Conservation (phyloP, 2,329 filamentous ascomycete species). For the Fusarium continuum region DNA sequence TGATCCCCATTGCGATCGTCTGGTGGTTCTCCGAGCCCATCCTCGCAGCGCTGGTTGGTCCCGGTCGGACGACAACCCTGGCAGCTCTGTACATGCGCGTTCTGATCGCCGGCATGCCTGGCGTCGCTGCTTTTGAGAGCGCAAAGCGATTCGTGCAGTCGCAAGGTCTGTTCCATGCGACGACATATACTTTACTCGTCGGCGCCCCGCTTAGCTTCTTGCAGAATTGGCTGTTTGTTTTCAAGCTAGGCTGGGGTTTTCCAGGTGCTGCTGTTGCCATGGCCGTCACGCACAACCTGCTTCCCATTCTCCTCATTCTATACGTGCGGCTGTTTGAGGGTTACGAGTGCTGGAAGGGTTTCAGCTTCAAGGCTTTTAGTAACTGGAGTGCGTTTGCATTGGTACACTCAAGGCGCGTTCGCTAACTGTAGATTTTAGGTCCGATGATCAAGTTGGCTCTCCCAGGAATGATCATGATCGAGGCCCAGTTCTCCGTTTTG, state of each 20-base stretch:
- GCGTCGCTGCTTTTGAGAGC: slow-evolving; percentile 77
- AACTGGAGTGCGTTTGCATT: slow-evolving; percentile 66
- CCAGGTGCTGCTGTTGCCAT: slow-evolving; percentile 82
- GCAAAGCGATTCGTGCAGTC: slow-evolving; percentile 82
- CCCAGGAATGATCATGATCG: slow-evolving; percentile 88
- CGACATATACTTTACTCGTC: slow-evolving; percentile 76
- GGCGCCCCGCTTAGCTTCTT: slow-evolving; percentile 78
- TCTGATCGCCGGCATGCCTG: slow-evolving; percentile 74
- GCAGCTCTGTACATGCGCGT: slow-evolving; percentile 77
- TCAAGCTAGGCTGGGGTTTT: slow-evolving; percentile 72
- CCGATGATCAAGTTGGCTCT: slow-evolving; percentile 83
- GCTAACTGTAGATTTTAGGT: slow-evolving; percentile 45
- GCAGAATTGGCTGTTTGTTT: slow-evolving; percentile 79
- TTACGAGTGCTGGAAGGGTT: slow-evolving; percentile 81
- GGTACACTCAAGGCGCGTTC: accelerated
- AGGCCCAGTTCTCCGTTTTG: slow-evolving; percentile 89
- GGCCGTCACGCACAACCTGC: slow-evolving; percentile 76
- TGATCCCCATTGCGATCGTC: slow-evolving; percentile 73
- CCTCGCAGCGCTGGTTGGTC: slow-evolving; percentile 54
- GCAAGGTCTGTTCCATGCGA: slow-evolving; percentile 79
- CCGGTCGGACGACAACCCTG: slow-evolving; percentile 68
- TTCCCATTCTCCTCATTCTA: slow-evolving; percentile 75
- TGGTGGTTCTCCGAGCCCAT: slow-evolving; percentile 75
- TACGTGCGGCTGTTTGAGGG: slow-evolving; percentile 78
- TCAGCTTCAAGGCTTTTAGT: slow-evolving; percentile 70